phyloP scores from a whole-genome alignment of 208 protist species.

The Trypanosoma lewisi region DNA sequence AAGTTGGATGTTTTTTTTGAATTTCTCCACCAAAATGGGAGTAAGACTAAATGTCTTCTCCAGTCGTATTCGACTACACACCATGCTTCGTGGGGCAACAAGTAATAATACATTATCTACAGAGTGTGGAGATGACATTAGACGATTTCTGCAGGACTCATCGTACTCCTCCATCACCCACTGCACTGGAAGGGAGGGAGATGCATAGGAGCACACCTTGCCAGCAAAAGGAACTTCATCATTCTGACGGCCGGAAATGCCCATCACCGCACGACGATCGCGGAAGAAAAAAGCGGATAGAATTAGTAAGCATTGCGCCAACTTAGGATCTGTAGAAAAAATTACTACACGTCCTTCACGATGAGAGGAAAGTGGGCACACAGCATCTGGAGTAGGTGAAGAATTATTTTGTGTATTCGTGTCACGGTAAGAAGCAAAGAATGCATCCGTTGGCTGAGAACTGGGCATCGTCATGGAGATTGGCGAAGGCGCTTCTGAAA shows the following conservation, averaged over 20 bases:
- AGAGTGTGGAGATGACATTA: conserved; percentile 50
- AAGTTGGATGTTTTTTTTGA: conserved; percentile 21
- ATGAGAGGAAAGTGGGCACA: conserved; percentile 10
- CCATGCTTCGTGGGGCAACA: conserved; percentile 53
- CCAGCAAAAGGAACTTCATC: conserved; percentile 39
- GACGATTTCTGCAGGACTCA: conserved; percentile 5
- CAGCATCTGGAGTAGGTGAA: background rate
- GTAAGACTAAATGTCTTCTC: conserved; percentile 54
- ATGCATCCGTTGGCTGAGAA: too few species aligned
- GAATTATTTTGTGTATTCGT: background rate
- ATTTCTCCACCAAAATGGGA: conserved; percentile 60
- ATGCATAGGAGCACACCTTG: conserved; percentile 34
- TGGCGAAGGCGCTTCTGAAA: too few species aligned
- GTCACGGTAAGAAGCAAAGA: background rate
- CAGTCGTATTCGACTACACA: conserved; percentile 49
- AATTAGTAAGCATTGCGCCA: conserved; percentile 50
- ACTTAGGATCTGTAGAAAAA: conserved; percentile 48
- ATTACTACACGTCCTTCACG: conserved; percentile 58
- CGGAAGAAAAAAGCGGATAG: conserved; percentile 53
- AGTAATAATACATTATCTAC: conserved; percentile 64
- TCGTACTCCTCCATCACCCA: conserved; percentile 74
- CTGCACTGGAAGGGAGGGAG: conserved; percentile 58
- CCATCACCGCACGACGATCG: conserved; percentile 10
- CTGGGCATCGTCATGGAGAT: too few species aligned
- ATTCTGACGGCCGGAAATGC: background rate